These are phyloP conservation scores for Gaeumannomyces tritici DNA, from an alignment of 2,329 filamentous ascomycete species.

Conservation along the genomic window DNA sequence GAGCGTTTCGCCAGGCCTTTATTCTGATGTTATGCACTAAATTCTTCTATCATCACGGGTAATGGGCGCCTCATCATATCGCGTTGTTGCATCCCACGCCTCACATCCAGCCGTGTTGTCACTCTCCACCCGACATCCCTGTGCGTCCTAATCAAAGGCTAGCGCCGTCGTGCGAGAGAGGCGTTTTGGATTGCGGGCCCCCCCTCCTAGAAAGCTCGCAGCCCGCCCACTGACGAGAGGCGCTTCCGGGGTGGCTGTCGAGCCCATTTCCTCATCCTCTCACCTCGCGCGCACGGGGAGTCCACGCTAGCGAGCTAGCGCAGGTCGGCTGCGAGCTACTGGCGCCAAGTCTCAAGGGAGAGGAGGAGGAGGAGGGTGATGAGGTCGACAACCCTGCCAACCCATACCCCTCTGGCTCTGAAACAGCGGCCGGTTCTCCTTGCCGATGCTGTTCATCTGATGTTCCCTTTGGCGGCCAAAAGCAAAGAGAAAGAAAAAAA, in stretches of 20 bases:
- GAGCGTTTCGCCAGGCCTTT: neutral
- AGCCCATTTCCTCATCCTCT: neutral
- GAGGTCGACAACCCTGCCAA: neutral
- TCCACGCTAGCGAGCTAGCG: neutral
- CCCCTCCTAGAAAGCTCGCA: no score
- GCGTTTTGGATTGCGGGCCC: neutral
- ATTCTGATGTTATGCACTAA: neutral
- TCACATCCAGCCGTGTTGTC: no score
- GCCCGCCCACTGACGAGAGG: no score
- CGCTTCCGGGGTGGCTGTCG: neutral
- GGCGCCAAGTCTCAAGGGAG: neutral
- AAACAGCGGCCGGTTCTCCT: neutral
- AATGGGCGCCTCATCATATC: no score
- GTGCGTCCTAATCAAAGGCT: neutral
- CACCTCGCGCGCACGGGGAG: neutral
- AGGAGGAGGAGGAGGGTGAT: no score
- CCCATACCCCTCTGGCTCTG: neutral
- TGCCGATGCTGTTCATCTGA: neutral
- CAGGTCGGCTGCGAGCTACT: neutral
- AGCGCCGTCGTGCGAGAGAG: neutral
- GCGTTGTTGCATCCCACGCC: no score
- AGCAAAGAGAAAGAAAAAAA: no score
- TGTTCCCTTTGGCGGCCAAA: neutral
- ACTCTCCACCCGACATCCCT: no score
- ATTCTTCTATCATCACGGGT: neutral